Evolutionary conservation across 1,284 basidiomycete species (phyloP).

Genomic region (Ustilago curta): DNA sequence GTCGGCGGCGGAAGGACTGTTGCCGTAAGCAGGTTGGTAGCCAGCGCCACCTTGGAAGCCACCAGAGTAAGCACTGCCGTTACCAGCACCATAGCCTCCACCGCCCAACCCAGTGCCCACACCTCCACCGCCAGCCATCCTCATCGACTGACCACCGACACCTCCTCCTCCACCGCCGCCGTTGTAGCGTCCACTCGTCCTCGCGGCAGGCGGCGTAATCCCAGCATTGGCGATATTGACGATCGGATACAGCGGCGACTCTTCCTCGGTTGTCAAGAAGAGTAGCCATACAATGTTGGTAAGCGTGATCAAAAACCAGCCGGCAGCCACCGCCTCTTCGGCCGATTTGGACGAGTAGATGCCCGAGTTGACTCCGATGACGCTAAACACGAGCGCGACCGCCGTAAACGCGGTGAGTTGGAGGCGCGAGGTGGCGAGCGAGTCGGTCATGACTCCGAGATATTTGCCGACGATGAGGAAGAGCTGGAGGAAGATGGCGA

Average conservation of each 20-base stretch:
- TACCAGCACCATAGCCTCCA: constrained; percentile 43
- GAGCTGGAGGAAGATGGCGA: constrained; percentile 86
- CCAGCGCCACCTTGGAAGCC: constrained; percentile 38
- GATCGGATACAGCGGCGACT: constrained; percentile 82
- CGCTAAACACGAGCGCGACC: constrained; percentile 86
- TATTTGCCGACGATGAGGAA: constrained; percentile 83
- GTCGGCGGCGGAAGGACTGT: constrained; percentile 62
- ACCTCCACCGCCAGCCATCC: constrained; percentile 33
- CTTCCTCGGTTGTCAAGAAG: constrained; percentile 95
- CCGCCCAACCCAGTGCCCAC: constrained; percentile 13
- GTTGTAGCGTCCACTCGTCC: constrained; percentile 59
- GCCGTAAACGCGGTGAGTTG: constrained; percentile 89
- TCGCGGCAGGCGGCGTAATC: constrained; percentile 80
- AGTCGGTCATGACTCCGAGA: constrained; percentile 84
- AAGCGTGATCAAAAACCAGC: constrained; percentile 91
- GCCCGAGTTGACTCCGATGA: constrained; percentile 77
- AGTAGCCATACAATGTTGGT: constrained; percentile 90
- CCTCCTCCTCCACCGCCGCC: constrained; percentile 16
- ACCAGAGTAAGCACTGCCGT: constrained; percentile 44
- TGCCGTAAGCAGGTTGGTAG: constrained; percentile 63
- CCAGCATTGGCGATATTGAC: constrained; percentile 90
- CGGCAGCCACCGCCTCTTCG: constrained; percentile 81
- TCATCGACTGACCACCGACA: constrained; percentile 24
- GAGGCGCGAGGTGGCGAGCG: constrained; percentile 82
- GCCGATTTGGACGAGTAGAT: constrained; percentile 50